These are phyloP conservation scores for Quercus parvula DNA, from an alignment of 306 rosid species.

Conservation along the genomic window DNA sequence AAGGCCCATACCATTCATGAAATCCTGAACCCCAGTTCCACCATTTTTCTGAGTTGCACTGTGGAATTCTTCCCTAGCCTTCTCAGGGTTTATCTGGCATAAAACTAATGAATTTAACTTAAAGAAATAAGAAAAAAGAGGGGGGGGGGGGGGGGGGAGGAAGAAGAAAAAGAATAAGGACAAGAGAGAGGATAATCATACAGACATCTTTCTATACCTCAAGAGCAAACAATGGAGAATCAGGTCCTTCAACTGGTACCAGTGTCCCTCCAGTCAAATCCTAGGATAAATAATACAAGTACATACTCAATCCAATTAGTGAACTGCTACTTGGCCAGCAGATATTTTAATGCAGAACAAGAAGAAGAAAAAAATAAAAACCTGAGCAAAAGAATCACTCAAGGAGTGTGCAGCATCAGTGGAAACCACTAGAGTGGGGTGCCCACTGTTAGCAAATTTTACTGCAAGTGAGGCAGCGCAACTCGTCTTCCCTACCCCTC, in stretches of 20 bases:
- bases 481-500: conserved; percentile 63
- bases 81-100: conserved; percentile 86
- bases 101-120: conserved; percentile 41
- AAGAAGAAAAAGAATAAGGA: background rate
- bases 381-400: conserved; percentile 99
- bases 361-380: conserved; percentile 8
- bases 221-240: conserved; percentile 89
- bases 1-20: conserved; percentile 99
- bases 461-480: conserved; percentile 77
- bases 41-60: conserved; percentile 54
- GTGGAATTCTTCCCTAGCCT: conserved; percentile 90
- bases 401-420: conserved; percentile 98
- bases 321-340: conserved; percentile 1
- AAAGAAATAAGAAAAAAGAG: background rate
- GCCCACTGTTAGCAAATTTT: conserved; percentile 90
- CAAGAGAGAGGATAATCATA: background rate
- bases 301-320: background rate
- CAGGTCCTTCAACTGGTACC: conserved; percentile 94
- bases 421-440: conserved; percentile 95
- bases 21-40: conserved; percentile 84
- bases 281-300: conserved; percentile 27
- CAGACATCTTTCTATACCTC: conserved; percentile 50
- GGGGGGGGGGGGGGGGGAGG: no score
- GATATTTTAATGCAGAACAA: conserved; percentile 15
- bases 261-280: conserved; percentile 85